Base-by-base conservation (phyloP, 306 rosid species). In the Cucurbita argyrosperma region DNA sequence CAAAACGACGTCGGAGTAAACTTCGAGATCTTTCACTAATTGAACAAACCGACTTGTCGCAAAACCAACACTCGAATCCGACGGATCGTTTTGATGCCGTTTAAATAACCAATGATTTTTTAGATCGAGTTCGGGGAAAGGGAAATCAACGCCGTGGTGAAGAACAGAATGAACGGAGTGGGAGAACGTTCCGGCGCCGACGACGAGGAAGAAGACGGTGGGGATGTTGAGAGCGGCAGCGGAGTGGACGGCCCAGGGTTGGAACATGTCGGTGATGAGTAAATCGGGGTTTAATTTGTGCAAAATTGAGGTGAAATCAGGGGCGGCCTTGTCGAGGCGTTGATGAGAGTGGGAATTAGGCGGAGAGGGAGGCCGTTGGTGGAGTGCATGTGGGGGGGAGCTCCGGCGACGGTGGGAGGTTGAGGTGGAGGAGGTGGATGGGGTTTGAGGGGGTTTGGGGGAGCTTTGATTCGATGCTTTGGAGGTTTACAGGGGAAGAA, bases 301-400 rank as follows among this genome's bases (percentile, higher is more conserved):
- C 23, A 78, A 50, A 10, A 82, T 62, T 42, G 50, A 10, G 51
- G 72, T 50, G 47, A 75, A 78, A 21, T 30, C 10, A 0, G 78
- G 72, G 26, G 76, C 66, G 23, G 80, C 53, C 77, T 62, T 70
- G 63, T 78, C 80, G n/a, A 82, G 45, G 85, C 77, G 13, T 53
- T 37, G 9, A 62, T 35, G 14, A 82, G 80, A 10, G 80, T 49
- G 38, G 72, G 21, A 55, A 54, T 63, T 77, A 78, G 79, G 21
- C 78, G 66, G 15, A 69, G 63, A 10, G 78, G 81, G 40, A 81
- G 76, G 46, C 76, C 76, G 8, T 74, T 67, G 51, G 84, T 77
- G 15, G 84, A 58, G 68, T 78, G 80, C 58, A 16, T 35, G 21
- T 71, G 76, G 1, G 80, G 39, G 80, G 78, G 65, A 80, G 84